These are phyloP conservation scores for Candolleomyces aberdarensis DNA, from an alignment of 768 basidiomycete species.

Conservation along the genomic window DNA sequence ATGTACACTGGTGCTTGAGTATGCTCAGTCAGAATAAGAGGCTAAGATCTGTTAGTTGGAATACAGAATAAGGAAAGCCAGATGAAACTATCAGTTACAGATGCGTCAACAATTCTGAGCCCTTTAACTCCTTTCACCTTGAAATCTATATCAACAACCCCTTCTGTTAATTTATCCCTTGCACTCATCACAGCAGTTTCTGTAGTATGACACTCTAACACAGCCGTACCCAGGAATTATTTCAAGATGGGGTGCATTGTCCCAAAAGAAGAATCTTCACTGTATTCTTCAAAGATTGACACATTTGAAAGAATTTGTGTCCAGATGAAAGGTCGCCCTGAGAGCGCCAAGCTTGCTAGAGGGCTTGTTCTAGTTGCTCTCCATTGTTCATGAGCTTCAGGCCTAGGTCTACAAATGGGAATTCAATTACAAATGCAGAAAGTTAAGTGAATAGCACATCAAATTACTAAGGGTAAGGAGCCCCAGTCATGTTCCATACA, in stretches of 20 bases:
- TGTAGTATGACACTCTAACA: constrained; percentile 15
- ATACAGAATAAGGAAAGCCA: not conserved
- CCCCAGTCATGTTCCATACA: constrained; percentile 12
- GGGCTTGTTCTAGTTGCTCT: constrained; percentile 11
- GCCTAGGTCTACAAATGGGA: too few species aligned
- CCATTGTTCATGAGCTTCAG: constrained; percentile 10
- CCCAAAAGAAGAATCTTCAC: constrained; percentile 10
- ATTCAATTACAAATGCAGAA: too few species aligned
- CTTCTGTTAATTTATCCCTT: constrained; percentile 12
- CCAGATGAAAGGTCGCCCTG: not conserved
- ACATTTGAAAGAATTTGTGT: constrained; percentile 4
- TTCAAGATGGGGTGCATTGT: constrained; percentile 8
- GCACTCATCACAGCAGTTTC: constrained; percentile 21
- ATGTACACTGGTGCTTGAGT: constrained; percentile 12
- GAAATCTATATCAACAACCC: constrained; percentile 27
- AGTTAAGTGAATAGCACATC: too few species aligned
- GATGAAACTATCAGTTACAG: constrained; percentile 18
- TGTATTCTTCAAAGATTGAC: not conserved
- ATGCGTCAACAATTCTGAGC: constrained; percentile 26
- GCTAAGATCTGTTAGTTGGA: not conserved
- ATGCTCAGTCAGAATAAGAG: constrained; percentile 11
- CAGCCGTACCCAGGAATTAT: constrained; percentile 1
- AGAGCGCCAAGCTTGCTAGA: not conserved
- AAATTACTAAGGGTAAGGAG: not conserved
- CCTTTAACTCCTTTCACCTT: constrained; percentile 23